Evolutionary conservation across 2,329 filamentous ascomycete species (phyloP).

Genomic region (Botrytis squamosa): DNA sequence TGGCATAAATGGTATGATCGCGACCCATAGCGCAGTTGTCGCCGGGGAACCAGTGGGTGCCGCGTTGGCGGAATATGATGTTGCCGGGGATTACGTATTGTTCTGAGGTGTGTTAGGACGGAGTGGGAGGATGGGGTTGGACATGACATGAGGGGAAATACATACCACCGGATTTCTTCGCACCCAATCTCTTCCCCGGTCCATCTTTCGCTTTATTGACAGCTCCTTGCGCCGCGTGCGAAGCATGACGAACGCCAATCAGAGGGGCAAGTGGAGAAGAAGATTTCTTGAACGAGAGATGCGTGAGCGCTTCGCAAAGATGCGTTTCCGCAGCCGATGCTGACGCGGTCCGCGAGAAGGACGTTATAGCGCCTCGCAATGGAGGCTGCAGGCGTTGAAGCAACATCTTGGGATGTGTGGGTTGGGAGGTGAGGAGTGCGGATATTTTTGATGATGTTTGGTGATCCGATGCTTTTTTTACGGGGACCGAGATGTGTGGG

Average conservation of each 20-base stretch:
- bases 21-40: slow-evolving; percentile 95
- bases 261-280: slow-evolving; percentile 23
- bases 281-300: slow-evolving; percentile 29
- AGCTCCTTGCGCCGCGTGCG: slow-evolving; percentile 60
- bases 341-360: slow-evolving; percentile 30
- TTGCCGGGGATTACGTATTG: slow-evolving; percentile 94
- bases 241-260: slow-evolving; percentile 37
- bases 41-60: slow-evolving; percentile 90
- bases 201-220: slow-evolving; percentile 71
- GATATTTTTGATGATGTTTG: slow-evolving; percentile 18
- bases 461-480: slow-evolving; percentile 2
- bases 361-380: slow-evolving; percentile 42
- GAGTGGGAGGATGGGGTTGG: background rate
- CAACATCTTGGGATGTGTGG: slow-evolving; percentile 40
- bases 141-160: slow-evolving; percentile 1
- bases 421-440: background rate
- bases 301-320: slow-evolving; percentile 37
- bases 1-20: slow-evolving; percentile 93
- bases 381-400: slow-evolving; percentile 47
- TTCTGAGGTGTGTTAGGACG: slow-evolving; percentile 48
- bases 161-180: slow-evolving; percentile 86
- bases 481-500: background rate
- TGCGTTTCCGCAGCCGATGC: slow-evolving; percentile 23
- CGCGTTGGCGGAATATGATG: slow-evolving; percentile 96
- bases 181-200: slow-evolving; percentile 83